phyloP scores from a whole-genome alignment of 495 filamentous ascomycete species.

The Parachaetomium inaequale region DNA sequence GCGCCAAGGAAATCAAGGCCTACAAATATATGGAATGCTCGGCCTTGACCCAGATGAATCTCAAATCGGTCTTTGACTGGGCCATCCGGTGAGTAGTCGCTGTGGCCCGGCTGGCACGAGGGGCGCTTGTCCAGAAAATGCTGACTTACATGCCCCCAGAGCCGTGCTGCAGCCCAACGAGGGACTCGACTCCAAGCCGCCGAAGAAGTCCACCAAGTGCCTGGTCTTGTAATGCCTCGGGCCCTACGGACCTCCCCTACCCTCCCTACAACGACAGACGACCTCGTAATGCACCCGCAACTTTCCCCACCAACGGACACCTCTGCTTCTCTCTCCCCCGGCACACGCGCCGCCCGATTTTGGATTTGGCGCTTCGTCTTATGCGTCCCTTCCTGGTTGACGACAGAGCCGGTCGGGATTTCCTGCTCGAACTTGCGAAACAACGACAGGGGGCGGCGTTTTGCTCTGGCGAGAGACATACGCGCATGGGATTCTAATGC shows the following conservation, averaged over 20 bases:
- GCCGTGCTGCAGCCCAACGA: slow-evolving; percentile 81
- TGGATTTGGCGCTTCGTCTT: slow-evolving; percentile 10
- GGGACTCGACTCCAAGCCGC: slow-evolving; percentile 47
- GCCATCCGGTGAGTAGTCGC: slow-evolving; percentile 71
- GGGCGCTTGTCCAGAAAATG: neutral
- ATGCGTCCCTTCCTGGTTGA: slow-evolving; percentile 4
- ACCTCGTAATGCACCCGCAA: slow-evolving; percentile 19
- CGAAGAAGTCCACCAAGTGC: slow-evolving; percentile 63
- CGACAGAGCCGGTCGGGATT: neutral
- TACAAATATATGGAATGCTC: slow-evolving; percentile 97
- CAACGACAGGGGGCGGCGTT: neutral
- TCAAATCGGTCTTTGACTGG: slow-evolving; percentile 98
- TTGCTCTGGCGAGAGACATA: neutral
- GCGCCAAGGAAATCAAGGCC: slow-evolving; percentile 88
- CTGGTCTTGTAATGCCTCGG: slow-evolving; percentile 58
- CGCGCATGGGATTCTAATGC: neutral
- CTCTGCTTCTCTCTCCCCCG: slow-evolving; percentile 6
- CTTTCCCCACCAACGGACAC: slow-evolving; percentile 28
- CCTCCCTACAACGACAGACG: slow-evolving; percentile 20
- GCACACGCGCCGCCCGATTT: neutral
- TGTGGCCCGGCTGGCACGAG: neutral
- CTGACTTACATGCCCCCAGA: slow-evolving; percentile 40
- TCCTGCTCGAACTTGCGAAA: neutral
- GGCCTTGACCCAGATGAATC: slow-evolving; percentile 89
- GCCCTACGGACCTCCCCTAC: neutral